phyloP scores from a whole-genome alignment of 2,329 filamentous ascomycete genomes.

The Monosporascus sp. region DNA sequence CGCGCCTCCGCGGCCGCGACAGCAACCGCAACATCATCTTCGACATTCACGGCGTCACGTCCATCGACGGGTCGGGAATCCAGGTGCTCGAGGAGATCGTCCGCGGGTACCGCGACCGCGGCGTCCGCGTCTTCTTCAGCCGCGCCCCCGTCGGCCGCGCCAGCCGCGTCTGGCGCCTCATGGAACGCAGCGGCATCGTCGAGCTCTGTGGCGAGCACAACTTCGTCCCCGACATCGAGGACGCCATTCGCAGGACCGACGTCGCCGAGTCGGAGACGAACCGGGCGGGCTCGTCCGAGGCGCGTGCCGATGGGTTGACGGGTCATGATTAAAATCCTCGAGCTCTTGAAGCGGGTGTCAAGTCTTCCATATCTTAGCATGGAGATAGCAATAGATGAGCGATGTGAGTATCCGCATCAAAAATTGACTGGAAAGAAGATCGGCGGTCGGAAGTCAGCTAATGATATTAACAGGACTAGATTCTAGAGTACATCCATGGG shows the following conservation, averaged over 20 bases:
- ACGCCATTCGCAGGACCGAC: slow-evolving; percentile 78
- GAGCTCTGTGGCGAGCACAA: slow-evolving; percentile 70
- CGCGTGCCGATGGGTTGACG: too few species aligned
- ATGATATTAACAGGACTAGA: too few species aligned
- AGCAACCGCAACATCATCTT: slow-evolving; percentile 92
- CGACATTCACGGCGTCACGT: slow-evolving; percentile 95
- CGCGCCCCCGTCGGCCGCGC: slow-evolving; percentile 40
- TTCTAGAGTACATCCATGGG: too few species aligned
- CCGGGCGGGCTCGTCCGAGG: slow-evolving; percentile 1
- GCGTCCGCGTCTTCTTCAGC: slow-evolving; percentile 72
- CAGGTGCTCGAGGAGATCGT: slow-evolving; percentile 93
- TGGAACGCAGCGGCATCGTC: slow-evolving; percentile 78
- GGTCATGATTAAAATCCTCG: too few species aligned
- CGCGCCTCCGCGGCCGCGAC: slow-evolving; percentile 68
- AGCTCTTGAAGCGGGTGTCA: too few species aligned
- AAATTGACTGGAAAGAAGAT: too few species aligned
- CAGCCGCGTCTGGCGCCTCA: slow-evolving; percentile 62
- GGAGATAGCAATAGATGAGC: too few species aligned
- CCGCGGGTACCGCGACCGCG: slow-evolving; percentile 66
- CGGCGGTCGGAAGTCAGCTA: too few species aligned
- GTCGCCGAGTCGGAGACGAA: slow-evolving; percentile 42
- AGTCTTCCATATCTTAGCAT: too few species aligned
- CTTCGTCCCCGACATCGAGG: slow-evolving; percentile 78
- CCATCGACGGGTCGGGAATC: slow-evolving; percentile 85
- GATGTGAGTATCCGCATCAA: too few species aligned